Conservation (phyloP, 2,329 filamentous ascomycete genomes). For the Domatiomyces catenatus region DNA sequence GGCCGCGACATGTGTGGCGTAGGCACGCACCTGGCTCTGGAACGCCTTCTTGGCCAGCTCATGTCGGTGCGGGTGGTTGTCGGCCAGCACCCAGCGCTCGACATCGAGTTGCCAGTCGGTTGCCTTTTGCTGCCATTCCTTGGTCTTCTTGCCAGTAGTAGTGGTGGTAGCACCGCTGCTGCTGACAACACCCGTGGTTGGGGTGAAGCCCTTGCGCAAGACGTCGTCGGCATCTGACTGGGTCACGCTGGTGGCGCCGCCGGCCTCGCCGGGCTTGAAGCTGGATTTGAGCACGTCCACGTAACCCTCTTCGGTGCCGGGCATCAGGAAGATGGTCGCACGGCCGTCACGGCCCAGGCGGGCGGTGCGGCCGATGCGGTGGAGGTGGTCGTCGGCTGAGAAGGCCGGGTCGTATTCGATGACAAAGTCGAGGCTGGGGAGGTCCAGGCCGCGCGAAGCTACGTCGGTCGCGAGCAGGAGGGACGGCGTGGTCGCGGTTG, state of each 20-base stretch:
- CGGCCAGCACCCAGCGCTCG: constrained; percentile 50
- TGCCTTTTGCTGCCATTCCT: constrained; percentile 48
- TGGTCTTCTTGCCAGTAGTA: constrained; percentile 22
- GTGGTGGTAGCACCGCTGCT: no score
- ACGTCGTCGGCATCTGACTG: constrained; percentile 50
- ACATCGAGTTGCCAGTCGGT: constrained; percentile 53
- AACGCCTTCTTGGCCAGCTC: constrained; percentile 74
- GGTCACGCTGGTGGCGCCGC: constrained; percentile 45
- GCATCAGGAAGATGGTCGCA: constrained; percentile 76
- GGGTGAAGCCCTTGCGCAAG: constrained; percentile 48
- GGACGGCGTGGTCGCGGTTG: constrained; percentile 55
- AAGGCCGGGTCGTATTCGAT: constrained; percentile 95
- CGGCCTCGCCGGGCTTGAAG: constrained; percentile 31
- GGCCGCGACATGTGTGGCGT: constrained; percentile 78
- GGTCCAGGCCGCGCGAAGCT: constrained; percentile 83
- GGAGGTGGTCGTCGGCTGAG: constrained; percentile 80
- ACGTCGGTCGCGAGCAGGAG: constrained; percentile 91
- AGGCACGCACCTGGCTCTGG: constrained; percentile 83
- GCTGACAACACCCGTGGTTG: constrained; percentile 21
- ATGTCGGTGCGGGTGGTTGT: constrained; percentile 30
- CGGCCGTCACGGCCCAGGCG: constrained; percentile 79
- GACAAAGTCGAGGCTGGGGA: constrained; percentile 87
- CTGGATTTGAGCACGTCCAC: constrained; percentile 61
- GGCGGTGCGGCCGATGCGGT: constrained; percentile 86
- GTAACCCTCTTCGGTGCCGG: constrained; percentile 84